Evolutionary conservation across 805 yeast genomes (phyloP).

Genomic region (Yarrowia deformans): DNA sequence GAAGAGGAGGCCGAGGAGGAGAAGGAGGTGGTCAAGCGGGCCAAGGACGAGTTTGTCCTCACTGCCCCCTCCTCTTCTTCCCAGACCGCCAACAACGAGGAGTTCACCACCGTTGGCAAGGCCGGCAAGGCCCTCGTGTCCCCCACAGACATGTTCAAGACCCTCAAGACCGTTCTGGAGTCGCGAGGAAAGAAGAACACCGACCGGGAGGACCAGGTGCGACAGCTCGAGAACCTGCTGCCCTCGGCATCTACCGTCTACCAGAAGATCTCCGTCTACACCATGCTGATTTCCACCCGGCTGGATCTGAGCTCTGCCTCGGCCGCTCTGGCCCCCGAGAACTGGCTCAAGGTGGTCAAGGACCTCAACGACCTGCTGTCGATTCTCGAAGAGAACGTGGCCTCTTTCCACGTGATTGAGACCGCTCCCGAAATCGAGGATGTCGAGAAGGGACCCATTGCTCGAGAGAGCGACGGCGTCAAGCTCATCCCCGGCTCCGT

Average conservation of each 20-base stretch:
- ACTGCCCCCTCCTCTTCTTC: constrained; percentile 47
- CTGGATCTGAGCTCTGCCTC: constrained; percentile 78
- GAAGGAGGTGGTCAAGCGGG: constrained; percentile 45
- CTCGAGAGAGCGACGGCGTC: constrained; percentile 66
- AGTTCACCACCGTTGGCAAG: constrained; percentile 53
- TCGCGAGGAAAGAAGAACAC: constrained; percentile 95
- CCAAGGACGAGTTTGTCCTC: constrained; percentile 46
- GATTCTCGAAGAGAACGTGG: constrained; percentile 68
- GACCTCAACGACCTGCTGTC: constrained; percentile 70
- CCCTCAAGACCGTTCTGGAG: constrained; percentile 78
- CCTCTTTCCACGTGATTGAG: constrained; percentile 75
- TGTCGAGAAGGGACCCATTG: constrained; percentile 65
- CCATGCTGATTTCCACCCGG: constrained; percentile 84
- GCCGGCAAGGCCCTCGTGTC: constrained; percentile 50
- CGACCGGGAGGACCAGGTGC: constrained; percentile 80
- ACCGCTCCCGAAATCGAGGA: constrained; percentile 82
- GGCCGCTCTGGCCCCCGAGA: constrained; percentile 74
- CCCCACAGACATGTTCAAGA: constrained; percentile 66
- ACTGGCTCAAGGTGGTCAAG: constrained; percentile 75
- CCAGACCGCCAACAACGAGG: constrained; percentile 45
- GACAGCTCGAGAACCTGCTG: constrained; percentile 67
- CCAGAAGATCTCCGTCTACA: constrained; percentile 77
- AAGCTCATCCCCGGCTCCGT: constrained; percentile 83
- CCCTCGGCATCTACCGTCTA: constrained; percentile 63
- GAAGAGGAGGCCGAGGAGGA: constrained; percentile 56